These are phyloP conservation scores for Nidula microcarpa DNA, from an alignment of 768 basidiomycete genomes.

Conservation along the genomic window DNA sequence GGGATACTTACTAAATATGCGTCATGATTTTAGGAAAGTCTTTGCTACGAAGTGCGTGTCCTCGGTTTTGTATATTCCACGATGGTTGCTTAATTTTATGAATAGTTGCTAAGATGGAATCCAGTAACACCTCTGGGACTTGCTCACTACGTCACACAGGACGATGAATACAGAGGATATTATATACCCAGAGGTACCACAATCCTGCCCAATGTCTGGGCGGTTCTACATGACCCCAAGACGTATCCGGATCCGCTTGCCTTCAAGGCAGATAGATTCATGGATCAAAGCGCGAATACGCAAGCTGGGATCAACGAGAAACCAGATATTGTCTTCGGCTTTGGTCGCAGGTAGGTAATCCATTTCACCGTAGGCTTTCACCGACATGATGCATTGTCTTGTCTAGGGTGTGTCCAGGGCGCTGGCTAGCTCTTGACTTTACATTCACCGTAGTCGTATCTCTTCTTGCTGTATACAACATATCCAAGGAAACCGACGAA, in stretches of 20 bases:
- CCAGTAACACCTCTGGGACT: constrained; percentile 32
- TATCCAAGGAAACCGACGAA: constrained; percentile 31
- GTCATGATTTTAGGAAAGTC: constrained; percentile 21
- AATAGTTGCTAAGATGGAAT: constrained; percentile 37
- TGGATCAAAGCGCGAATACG: constrained; percentile 21
- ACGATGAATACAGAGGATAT: constrained; percentile 36
- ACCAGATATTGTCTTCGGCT: constrained; percentile 36
- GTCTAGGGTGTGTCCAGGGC: constrained; percentile 40
- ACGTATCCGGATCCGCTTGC: constrained; percentile 35
- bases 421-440: constrained; percentile 37
- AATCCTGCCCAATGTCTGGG: constrained; percentile 28
- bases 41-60: constrained; percentile 21
- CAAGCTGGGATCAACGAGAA: constrained; percentile 26
- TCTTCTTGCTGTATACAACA: constrained; percentile 33
- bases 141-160: constrained; percentile 22
- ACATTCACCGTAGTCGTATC: constrained; percentile 40
- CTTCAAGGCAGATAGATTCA: constrained; percentile 36
- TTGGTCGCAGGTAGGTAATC: constrained; percentile 29
- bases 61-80: not conserved
- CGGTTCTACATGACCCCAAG: constrained; percentile 33
- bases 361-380: not conserved
- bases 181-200: constrained; percentile 38
- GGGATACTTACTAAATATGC: too few species aligned
- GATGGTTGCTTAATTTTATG: not conserved
- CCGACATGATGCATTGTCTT: not conserved